Evolutionary conservation across 2,329 filamentous ascomycete genomes (phyloP), one percentile per base, ranked within the genome.

Genomic region (Gaeumannomyces tritici): DNA sequence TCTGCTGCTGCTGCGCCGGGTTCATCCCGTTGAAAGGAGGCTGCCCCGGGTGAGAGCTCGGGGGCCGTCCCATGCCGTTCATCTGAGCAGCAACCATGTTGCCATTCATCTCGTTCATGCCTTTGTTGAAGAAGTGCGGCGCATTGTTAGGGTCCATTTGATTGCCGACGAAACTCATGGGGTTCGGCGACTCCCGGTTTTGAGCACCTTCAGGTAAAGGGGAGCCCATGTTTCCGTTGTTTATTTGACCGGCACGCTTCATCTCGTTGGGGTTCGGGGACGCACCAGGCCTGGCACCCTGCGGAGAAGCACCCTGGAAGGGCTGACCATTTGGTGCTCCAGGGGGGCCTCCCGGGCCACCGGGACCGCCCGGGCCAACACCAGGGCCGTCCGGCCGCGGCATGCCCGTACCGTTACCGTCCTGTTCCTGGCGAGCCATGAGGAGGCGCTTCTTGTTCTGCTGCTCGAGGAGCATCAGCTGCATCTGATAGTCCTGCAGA

Each of bases 401-500:
- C 73, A 87, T 82, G 70, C 77, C 85, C 15, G 35, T 33, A 2
- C 54, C 55, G 28, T 60, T 42, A 24, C 54, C 60, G 66, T 93
- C 90, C 73, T 93, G 89, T 72, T 92, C 86, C 71, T 88, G 89
- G 24, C 90, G 85, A 51, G 90, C 90, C 89, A 92, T 91, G 80
- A 92, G 86, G 59, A 93, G 80, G 24, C 90, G 81, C 75, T 92
- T 93, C 80, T 93, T 93, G 69, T 93, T 93, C 75, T 93, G 89
- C 74, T 93, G 90, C 75, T 93, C 90, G 21, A 93, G 81, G 60
- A 93, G 76, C 90, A 93, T 93, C 71, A 93, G 77, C 73, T 93
- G 90, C 89, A 93, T 93, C 77, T 93, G 90, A 70, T 93, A 93
- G 73, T 95, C 90, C 74, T 93, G 89, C 57, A 93, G 80, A 27